These are phyloP conservation scores for Persicaria maculosa DNA, from an alignment of 148 eudicot genomes.

Conservation along the genomic window DNA sequence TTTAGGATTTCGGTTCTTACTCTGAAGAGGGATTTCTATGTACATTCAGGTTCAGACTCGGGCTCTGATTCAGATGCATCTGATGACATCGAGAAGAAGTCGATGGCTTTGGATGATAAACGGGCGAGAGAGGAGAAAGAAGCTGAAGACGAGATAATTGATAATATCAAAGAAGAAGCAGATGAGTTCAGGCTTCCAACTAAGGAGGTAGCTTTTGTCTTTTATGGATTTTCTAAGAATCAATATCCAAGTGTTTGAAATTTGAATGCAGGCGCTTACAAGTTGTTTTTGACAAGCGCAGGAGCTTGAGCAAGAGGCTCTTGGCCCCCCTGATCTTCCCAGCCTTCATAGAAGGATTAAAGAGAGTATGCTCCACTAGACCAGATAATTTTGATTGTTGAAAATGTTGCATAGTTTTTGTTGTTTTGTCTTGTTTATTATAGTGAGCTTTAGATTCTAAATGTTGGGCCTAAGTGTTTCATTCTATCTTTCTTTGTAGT, in stretches of 20 bases:
- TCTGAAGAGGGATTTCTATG: not conserved
- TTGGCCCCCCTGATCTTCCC: slow-evolving; percentile 75
- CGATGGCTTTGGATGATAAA: slow-evolving; percentile 37
- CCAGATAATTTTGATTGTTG: not conserved
- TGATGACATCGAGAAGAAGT: slow-evolving; percentile 47
- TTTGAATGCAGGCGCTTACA: not conserved
- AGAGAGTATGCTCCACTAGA: slow-evolving; percentile 50
- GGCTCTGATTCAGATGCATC: slow-evolving; percentile 32
- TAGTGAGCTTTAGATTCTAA: not conserved
- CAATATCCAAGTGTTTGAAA: not conserved
- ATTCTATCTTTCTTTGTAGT: slow-evolving; percentile 26
- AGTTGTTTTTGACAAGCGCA: slow-evolving; percentile 16
- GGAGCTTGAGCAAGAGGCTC: slow-evolving; percentile 84
- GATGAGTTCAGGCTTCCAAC: slow-evolving; percentile 69
- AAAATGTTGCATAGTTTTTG: not conserved
- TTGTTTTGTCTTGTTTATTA: not conserved
- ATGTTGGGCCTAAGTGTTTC: not conserved
- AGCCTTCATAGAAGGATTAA: slow-evolving; percentile 76
- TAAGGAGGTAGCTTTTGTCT: slow-evolving; percentile 37
- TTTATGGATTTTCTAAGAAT: not conserved
- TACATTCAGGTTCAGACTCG: slow-evolving; percentile 31
- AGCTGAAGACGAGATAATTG: slow-evolving; percentile 44
- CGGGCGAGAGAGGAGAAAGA: slow-evolving; percentile 38
- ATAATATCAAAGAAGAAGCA: slow-evolving; percentile 55
- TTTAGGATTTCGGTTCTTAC: not conserved